Evolutionary conservation across 805 yeast genomes (phyloP), one percentile per base, ranked within the genome.

Genomic region (Sungouiella thailandica): DNA sequence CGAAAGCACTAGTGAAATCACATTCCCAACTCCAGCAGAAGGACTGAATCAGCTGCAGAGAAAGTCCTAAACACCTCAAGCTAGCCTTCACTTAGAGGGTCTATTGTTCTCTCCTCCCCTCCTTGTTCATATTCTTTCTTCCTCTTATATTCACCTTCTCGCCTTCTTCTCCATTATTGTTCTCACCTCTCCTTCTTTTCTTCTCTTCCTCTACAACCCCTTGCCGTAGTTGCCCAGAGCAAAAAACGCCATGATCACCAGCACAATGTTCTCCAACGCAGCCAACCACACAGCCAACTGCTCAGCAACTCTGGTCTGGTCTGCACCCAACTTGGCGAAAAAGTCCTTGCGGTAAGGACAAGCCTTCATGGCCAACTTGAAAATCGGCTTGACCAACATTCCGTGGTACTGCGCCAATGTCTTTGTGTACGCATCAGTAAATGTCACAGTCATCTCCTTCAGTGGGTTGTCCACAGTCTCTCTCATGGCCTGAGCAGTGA

Each of bases 321-420:
- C 87, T 15, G 71, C 70, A 37, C 96, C 96, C 49, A 87, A 73
- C 66, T 86, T 87, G 39, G 60, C 80, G 52, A 85, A 87, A 55
- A 87, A 84, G 53, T 79, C 95, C 57, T 76, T 78, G 67, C 95
- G 77, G 63, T 85, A 88, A 9, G 96, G 96, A 60, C 95, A 85
- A 2, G 95, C 94, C 60, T 83, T 84, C 96, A 87, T 88, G 31
- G 96, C 96, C 57, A 88, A 71, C 64, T 85, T 85, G 75, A 87
- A 87, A 34, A 88, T 78, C 17, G 95, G 95, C 53, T 81, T 83
- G 42, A 87, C 71, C 51, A 87, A 67, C 73, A 87, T 76, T 34
- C 81, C 79, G 65, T 87, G 96, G 63, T 78, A 80, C 60, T 87
- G 78, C 39, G 82, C 72, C 55, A 87, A 72, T 4, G 96, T 87